These are phyloP conservation scores for Colletotrichum phormii DNA, from an alignment of 2,329 filamentous ascomycete species.

Conservation along the genomic window DNA sequence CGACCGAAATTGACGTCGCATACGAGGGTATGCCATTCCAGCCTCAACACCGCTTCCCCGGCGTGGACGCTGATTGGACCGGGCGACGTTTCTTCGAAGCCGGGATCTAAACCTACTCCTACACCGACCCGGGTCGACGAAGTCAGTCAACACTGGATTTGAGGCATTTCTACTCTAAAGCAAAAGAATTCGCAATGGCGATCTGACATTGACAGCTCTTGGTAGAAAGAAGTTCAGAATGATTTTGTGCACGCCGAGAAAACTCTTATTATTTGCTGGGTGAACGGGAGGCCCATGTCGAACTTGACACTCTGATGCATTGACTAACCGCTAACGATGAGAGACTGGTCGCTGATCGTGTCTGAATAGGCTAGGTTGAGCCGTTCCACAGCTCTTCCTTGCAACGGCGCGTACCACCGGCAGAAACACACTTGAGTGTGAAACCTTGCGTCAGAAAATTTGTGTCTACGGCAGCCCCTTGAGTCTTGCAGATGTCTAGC, in stretches of 20 bases:
- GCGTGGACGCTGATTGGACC: slow-evolving; percentile 1
- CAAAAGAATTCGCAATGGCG: not conserved
- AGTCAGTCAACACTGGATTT: not conserved
- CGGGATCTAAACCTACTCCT: not conserved
- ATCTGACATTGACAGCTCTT: slow-evolving; percentile 12
- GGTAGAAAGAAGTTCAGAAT: not conserved
- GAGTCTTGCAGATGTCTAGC: not conserved
- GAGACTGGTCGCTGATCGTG: not conserved
- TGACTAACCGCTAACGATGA: too few species aligned
- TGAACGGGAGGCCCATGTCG: not conserved
- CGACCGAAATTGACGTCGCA: not conserved
- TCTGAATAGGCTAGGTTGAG: not conserved
- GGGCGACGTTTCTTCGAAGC: not conserved
- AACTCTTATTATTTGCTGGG: not conserved
- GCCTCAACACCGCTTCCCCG: slow-evolving; percentile 2
- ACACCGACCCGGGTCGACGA: not conserved
- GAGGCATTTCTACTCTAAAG: not conserved
- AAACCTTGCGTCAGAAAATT: not conserved
- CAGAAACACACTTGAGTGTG: not conserved
- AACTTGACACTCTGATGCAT: not conserved
- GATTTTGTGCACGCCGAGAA: not conserved
- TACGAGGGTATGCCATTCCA: not conserved
- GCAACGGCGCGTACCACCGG: not conserved
- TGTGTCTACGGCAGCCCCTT: not conserved
- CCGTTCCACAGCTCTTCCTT: not conserved